Conservation (phyloP, 192 early-diverging fungal species). For the Backusella liffmaniae region DNA sequence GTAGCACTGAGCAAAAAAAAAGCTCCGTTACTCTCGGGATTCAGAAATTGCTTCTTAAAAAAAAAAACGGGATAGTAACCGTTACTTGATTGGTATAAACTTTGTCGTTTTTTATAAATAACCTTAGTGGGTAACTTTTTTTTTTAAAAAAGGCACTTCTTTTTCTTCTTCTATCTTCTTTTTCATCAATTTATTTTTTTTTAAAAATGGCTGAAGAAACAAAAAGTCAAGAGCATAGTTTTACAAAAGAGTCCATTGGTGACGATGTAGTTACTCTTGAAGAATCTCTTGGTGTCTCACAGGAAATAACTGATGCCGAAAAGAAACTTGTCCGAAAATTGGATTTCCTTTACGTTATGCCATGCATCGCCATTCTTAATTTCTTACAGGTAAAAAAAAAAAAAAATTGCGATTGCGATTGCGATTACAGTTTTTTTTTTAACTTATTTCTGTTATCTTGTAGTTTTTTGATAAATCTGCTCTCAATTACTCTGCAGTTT, state of each 20-base stretch:
- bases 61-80: not conserved
- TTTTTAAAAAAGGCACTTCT: not conserved
- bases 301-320: conserved; percentile 13
- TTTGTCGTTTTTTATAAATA: not conserved
- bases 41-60: not conserved
- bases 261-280: not conserved
- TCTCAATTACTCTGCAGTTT: conserved; percentile 16
- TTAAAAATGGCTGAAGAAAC: not conserved
- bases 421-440: not conserved
- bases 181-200: not conserved
- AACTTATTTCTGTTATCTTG: not conserved
- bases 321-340: conserved; percentile 9
- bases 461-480: conserved; percentile 34
- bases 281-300: not conserved
- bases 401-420: not conserved
- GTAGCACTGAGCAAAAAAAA: not conserved
- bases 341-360: conserved; percentile 29
- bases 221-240: not conserved
- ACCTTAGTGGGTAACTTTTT: not conserved
- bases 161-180: not conserved
- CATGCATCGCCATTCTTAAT: conserved; percentile 26
- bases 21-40: not conserved
- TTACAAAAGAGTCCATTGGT: not conserved
- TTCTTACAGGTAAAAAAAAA: conserved; percentile 24
- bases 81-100: not conserved